These are phyloP conservation scores for Ciborinia camelliae DNA, from an alignment of 2,329 filamentous ascomycete genomes.

Conservation along the genomic window DNA sequence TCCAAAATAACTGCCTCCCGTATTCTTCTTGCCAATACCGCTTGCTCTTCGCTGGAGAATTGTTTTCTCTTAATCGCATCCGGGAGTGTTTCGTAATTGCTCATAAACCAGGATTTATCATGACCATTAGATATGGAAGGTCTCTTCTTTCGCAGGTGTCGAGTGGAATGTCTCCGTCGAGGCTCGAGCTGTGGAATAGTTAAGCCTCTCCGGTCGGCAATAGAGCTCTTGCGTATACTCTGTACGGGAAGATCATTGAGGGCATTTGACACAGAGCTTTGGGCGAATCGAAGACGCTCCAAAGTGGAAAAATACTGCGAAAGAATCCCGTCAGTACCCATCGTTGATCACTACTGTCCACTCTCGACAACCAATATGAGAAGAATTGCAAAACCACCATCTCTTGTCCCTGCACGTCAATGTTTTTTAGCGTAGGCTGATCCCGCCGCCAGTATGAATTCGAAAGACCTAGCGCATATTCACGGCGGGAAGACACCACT, in stretches of 20 bases:
- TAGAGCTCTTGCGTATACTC: constrained; percentile 26
- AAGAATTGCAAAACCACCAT: constrained; percentile 4
- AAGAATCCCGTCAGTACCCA: constrained; percentile 15
- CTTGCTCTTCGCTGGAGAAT: constrained; percentile 69
- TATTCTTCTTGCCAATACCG: constrained; percentile 52
- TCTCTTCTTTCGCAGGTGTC: constrained; percentile 32
- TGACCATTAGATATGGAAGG: constrained; percentile 42
- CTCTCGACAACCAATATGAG: constrained; percentile 16
- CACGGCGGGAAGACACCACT: constrained; percentile 9
- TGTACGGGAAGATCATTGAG: constrained; percentile 35
- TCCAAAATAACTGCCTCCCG: constrained; percentile 53
- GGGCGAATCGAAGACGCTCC: constrained; percentile 65
- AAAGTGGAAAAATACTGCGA: constrained; percentile 68
- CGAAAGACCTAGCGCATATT: not conserved
- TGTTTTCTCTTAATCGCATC: constrained; percentile 69
- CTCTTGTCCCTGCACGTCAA: constrained; percentile 15
- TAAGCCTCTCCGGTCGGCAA: constrained; percentile 34
- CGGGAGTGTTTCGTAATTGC: constrained; percentile 50
- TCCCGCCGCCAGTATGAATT: constrained; percentile 16
- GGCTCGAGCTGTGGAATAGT: constrained; percentile 31
- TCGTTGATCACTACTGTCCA: constrained; percentile 10
- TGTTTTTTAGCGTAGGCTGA: constrained; percentile 21
- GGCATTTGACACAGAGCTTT: constrained; percentile 42
- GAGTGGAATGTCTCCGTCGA: constrained; percentile 27
- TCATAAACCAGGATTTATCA: constrained; percentile 64